phyloP scores from a whole-genome alignment of 2,329 filamentous ascomycete species.

The Phyllosticta citrichinensis region DNA sequence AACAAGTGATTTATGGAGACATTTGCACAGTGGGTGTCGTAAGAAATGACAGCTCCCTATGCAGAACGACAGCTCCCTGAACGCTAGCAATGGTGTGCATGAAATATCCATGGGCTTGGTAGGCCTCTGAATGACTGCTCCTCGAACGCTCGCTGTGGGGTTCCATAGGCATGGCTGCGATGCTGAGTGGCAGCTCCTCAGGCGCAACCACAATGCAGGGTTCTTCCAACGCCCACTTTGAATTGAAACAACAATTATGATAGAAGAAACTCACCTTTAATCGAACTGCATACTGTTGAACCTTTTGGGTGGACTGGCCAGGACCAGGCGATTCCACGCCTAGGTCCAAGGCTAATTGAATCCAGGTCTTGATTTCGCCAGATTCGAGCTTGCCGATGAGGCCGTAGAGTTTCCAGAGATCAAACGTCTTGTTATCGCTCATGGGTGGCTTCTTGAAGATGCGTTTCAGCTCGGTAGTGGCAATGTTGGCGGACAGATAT shows the following conservation, averaged over 20 bases:
- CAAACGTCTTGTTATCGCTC: conserved; percentile 80
- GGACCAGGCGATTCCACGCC: conserved; percentile 77
- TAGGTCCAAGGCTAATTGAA: conserved; percentile 73
- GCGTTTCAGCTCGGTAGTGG: conserved; percentile 61
- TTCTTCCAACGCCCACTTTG: too few relatives aligned
- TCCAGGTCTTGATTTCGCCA: conserved; percentile 89
- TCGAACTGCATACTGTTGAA: conserved; percentile 88
- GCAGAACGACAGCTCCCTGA: too few relatives aligned
- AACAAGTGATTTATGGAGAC: too few relatives aligned
- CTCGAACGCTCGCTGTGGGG: too few relatives aligned
- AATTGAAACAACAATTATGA: background rate
- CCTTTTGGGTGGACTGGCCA: conserved; percentile 82
- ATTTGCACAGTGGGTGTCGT: too few relatives aligned
- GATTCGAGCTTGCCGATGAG: conserved; percentile 68
- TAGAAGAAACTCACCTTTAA: conserved; percentile 57
- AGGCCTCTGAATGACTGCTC: too few relatives aligned
- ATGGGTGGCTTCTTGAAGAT: conserved; percentile 72
- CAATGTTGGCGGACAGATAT: conserved; percentile 56
- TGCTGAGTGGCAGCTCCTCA: too few relatives aligned
- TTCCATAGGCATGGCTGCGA: too few relatives aligned
- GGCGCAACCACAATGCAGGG: too few relatives aligned
- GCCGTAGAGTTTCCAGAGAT: conserved; percentile 64
- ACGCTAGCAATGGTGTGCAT: too few relatives aligned
- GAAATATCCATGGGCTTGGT: too few relatives aligned
- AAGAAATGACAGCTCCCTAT: too few relatives aligned